These are phyloP conservation scores for Haplosporangium sp. DNA, from an alignment of 371 early-diverging fungal genomes.

Conservation along the genomic window DNA sequence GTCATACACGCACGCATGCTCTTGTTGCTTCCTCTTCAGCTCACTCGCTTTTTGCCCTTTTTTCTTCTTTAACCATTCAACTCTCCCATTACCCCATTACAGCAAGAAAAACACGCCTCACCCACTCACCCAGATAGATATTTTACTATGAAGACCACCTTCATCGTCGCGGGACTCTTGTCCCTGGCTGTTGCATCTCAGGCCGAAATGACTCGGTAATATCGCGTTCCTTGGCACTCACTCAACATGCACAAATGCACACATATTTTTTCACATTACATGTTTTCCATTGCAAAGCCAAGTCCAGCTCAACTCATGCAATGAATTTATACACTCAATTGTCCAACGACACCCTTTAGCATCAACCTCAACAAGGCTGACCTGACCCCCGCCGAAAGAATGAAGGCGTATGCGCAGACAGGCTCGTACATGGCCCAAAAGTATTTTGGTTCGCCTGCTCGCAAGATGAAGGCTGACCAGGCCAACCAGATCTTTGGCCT, in stretches of 20 bases:
- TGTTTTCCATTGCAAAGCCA: no score
- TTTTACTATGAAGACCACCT: conserved; percentile 36
- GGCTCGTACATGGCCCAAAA: conserved; percentile 78
- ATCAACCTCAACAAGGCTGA: conserved; percentile 79
- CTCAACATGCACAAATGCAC: background rate
- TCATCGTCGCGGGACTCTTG: conserved; percentile 45
- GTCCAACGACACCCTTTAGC: conserved; percentile 47
- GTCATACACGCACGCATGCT: background rate
- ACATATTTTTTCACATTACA: background rate
- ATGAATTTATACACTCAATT: background rate
- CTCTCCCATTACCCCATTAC: background rate
- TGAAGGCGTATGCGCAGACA: conserved; percentile 71
- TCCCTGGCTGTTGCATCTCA: conserved; percentile 50
- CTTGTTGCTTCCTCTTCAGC: background rate
- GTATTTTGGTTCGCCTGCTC: conserved; percentile 69
- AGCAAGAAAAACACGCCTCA: background rate
- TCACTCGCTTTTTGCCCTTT: background rate
- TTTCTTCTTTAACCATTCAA: background rate
- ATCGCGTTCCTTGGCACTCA: background rate
- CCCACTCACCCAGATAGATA: background rate
- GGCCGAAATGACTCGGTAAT: conserved; percentile 46
- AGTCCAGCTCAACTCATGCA: background rate
- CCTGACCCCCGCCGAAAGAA: conserved; percentile 70
- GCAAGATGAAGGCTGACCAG: conserved; percentile 52
- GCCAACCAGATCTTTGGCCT: conserved; percentile 59